A percentile compares a stretch with the other conserved stretches of the same genome.
These are phyloP conservation scores for Suillus tomentosus DNA, from an alignment of 768 basidiomycete species.

Conservation along the genomic window DNA sequence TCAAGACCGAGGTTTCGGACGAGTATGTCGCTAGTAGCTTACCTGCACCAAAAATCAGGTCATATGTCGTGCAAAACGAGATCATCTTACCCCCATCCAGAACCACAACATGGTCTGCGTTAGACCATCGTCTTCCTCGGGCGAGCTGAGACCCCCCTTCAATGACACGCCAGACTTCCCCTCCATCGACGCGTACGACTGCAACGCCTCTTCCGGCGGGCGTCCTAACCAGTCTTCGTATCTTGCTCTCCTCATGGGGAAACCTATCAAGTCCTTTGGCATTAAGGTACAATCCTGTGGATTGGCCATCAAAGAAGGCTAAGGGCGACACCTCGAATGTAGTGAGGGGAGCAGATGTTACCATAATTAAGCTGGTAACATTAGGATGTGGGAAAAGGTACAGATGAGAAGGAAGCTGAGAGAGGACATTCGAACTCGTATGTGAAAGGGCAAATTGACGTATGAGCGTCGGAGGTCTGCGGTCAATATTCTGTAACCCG, in stretches of 20 bases:
- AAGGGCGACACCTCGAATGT: conserved; percentile 59
- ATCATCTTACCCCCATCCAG: conserved; percentile 57
- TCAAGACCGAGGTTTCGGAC: conserved; percentile 46
- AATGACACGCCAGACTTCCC: conserved; percentile 64
- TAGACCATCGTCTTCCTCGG: conserved; percentile 52
- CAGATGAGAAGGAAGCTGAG: conserved; percentile 50
- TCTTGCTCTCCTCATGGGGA: conserved; percentile 50
- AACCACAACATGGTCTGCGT: conserved; percentile 69
- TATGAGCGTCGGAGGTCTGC: conserved; percentile 82
- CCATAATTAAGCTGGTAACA: conserved; percentile 50
- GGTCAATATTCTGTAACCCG: conserved; percentile 74
- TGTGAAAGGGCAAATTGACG: conserved; percentile 75
- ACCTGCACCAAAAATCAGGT: conserved; percentile 40
- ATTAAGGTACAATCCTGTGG: conserved; percentile 52
- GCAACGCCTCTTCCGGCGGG: conserved; percentile 79
- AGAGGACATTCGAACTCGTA: conserved; percentile 51
- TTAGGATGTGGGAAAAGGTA: conserved; percentile 53
- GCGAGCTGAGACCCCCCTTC: conserved; percentile 50
- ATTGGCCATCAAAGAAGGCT: conserved; percentile 60
- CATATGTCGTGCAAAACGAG: conserved; percentile 6
- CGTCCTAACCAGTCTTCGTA: conserved; percentile 70
- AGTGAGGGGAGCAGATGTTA: conserved; percentile 67
- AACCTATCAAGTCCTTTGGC: conserved; percentile 43
- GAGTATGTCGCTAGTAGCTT: conserved; percentile 60
- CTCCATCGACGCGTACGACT: conserved; percentile 58